Evolutionary conservation across 1,139 yeast genomes (phyloP), one percentile per base, ranked within the genome.

Genomic region (Geotrichum carabidarum): DNA sequence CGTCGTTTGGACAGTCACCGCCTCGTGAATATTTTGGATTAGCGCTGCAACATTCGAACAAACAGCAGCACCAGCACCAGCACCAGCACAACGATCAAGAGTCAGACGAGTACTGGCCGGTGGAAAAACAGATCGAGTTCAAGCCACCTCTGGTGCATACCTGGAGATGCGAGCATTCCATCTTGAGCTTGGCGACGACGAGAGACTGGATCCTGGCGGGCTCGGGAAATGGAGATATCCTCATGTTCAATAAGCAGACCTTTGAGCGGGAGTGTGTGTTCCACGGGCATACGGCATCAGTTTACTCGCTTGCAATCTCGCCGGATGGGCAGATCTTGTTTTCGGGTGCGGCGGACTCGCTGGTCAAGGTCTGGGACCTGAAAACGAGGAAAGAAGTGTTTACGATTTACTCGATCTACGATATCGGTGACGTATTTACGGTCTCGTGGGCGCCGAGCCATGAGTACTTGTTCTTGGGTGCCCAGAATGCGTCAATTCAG

Each of bases 371-470:
- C 0, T 93, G 96, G 94, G 82, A 84, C 58, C 71, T 87, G 34
- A 65, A 70, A 61, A 58, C 61, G 8, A 55, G 66, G 45, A 53
- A 57, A n/a, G 69, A 67, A 44, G 77, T 73, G 45, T 83, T 85
- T 63, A 84, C 95, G 0, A 80, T 91, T 9, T 93, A 93, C 68
- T 85, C 95, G 0, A 70, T 85, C 15, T 79, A 86, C 45, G 99
- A 93, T 70, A 86, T 93, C 51, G 99, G 99, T 44, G 99, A 93
- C 68, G 85, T 93, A 17, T 91, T 93, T 67, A 85, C 96, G 4
- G 72, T 93, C 36, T 79, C 83, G 4, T 89, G 94, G 82, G 78
- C 84, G 34, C 81, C 81, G 18, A 62, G 71, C 1, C 68, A 79
- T 12, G 78, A 82, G 49, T 80, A 89, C 0, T 73, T 93, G 9